Evolutionary conservation across 176 grass and related monocot genomes (phyloP).

Genomic region (Puccinellia tenuiflora): DNA sequence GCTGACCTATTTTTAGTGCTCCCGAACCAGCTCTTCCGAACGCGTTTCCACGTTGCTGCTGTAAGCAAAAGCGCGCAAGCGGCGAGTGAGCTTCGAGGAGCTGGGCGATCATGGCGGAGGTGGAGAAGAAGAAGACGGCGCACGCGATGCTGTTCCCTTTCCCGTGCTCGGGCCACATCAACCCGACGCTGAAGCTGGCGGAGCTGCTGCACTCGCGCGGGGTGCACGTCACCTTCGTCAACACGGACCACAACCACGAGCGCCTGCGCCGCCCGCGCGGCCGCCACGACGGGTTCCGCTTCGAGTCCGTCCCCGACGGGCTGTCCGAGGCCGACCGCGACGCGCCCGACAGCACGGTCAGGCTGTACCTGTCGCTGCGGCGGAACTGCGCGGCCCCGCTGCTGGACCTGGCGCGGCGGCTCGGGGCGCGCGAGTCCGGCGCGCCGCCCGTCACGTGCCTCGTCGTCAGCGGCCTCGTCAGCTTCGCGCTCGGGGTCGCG

Average conservation of each 20-base stretch:
- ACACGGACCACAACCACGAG: slow-evolving; percentile 58
- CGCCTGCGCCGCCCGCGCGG: neutral
- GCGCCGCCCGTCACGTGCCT: slow-evolving; percentile 39
- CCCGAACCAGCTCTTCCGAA: neutral
- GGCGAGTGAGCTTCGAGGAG: neutral
- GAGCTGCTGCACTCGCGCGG: slow-evolving; percentile 46
- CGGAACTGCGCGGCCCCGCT: slow-evolving; percentile 24
- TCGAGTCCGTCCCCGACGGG: slow-evolving; percentile 40
- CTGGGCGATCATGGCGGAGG: neutral
- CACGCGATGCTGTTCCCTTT: slow-evolving; percentile 60
- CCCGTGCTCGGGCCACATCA: slow-evolving; percentile 66
- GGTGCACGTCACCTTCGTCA: slow-evolving; percentile 51
- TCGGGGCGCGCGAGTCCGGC: neutral
- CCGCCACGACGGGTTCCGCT: slow-evolving; percentile 20
- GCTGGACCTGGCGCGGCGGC: slow-evolving; percentile 15
- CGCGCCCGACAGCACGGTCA: slow-evolving; percentile 11
- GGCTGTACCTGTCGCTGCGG: slow-evolving; percentile 28
- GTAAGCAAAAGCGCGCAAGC: no score
- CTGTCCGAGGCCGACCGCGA: slow-evolving; percentile 21
- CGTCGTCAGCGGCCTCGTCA: slow-evolving; percentile 38
- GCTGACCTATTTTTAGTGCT: neutral
- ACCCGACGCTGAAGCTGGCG: slow-evolving; percentile 56
- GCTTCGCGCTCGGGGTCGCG: slow-evolving; percentile 35
- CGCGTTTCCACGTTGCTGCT: no score
- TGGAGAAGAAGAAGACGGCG: slow-evolving; percentile 12